A percentile compares a stretch with the other conserved stretches of the same genome.
Evolutionary conservation across 169 alveolate genomes (phyloP).

Genomic region (Plasmodium knowlesi): DNA sequence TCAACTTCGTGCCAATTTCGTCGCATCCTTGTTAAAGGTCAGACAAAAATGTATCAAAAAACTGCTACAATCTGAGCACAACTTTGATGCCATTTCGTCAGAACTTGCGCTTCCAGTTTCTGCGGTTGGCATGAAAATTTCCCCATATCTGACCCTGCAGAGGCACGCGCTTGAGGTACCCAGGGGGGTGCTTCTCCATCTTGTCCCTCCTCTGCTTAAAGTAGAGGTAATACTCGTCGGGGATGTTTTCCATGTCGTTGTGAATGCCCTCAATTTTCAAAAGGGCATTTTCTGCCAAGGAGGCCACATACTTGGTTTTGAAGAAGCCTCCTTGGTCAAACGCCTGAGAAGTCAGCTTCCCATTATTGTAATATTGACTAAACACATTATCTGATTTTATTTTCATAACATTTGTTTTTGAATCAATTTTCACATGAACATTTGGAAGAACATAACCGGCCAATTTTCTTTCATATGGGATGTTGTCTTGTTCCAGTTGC

Average conservation of each 20-base stretch:
- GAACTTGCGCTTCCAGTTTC: constrained; percentile 66
- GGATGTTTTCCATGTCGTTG: constrained; percentile 45
- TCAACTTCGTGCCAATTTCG: background rate
- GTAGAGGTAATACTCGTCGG: constrained; percentile 57
- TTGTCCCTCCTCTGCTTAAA: constrained; percentile 54
- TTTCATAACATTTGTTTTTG: constrained; percentile 26
- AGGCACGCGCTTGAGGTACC: constrained; percentile 62
- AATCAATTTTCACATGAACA: constrained; percentile 44
- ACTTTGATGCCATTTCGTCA: background rate
- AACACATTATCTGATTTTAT: constrained; percentile 63
- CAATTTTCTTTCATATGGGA: constrained; percentile 52
- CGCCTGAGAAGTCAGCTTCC: constrained; percentile 4
- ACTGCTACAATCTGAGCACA: background rate
- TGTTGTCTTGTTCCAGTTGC: constrained; percentile 28
- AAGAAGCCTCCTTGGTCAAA: constrained; percentile 64
- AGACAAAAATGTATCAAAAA: background rate
- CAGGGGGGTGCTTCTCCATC: constrained; percentile 74
- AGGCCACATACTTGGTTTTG: constrained; percentile 65
- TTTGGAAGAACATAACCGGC: constrained; percentile 72
- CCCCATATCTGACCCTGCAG: constrained; percentile 75
- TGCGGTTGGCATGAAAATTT: constrained; percentile 59
- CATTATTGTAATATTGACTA: constrained; percentile 62
- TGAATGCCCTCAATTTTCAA: constrained; percentile 43
- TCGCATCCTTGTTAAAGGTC: no score
- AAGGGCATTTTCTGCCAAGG: constrained; percentile 20